A percentile compares a stretch with the other conserved stretches of the same genome.
These are phyloP conservation scores for Scheffersomyces stambukii DNA, from an alignment of 1,139 yeast species.

Conservation along the genomic window DNA sequence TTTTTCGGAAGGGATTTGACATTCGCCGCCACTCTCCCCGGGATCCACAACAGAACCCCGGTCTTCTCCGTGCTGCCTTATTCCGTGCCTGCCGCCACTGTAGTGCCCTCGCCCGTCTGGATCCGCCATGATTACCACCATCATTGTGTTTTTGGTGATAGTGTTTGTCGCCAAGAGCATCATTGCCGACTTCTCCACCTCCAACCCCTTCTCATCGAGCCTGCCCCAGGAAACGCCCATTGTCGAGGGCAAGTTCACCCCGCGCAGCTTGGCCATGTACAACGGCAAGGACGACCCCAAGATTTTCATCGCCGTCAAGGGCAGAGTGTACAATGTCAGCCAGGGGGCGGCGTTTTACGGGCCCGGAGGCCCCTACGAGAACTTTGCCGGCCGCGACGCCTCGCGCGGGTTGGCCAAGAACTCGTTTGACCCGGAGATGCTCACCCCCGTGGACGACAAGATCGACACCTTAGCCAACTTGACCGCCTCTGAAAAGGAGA, in stretches of 20 bases:
- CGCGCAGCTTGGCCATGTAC: constrained; percentile 63
- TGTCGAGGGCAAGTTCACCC: constrained; percentile 78
- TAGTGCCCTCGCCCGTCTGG: too few relatives aligned
- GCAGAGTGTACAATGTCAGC: constrained; percentile 82
- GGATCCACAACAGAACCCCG: too few relatives aligned
- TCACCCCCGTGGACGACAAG: constrained; percentile 62
- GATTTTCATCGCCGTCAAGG: constrained; percentile 79
- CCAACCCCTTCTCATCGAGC: constrained; percentile 12
- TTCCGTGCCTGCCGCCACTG: too few relatives aligned
- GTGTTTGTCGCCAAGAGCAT: constrained; percentile 20
- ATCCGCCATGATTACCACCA: constrained; percentile 20
- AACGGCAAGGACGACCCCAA: constrained; percentile 78
- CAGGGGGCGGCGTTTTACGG: constrained; percentile 86
- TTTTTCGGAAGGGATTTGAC: too few relatives aligned
- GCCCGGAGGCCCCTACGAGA: constrained; percentile 93
- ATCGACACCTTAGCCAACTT: constrained; percentile 69
- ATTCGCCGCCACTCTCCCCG: too few relatives aligned
- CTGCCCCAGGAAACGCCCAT: constrained; percentile 45
- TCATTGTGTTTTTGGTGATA: constrained; percentile 20
- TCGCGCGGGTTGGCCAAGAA: constrained; percentile 89
- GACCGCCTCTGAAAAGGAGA: constrained; percentile 54
- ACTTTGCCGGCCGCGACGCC: constrained; percentile 97
- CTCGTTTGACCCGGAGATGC: constrained; percentile 67
- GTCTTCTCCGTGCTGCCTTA: too few relatives aligned
- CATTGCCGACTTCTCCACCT: constrained; percentile 14